These are phyloP conservation scores for Ophiosphaerella herpotricha DNA, from an alignment of 2,329 filamentous ascomycete genomes.

Conservation along the genomic window DNA sequence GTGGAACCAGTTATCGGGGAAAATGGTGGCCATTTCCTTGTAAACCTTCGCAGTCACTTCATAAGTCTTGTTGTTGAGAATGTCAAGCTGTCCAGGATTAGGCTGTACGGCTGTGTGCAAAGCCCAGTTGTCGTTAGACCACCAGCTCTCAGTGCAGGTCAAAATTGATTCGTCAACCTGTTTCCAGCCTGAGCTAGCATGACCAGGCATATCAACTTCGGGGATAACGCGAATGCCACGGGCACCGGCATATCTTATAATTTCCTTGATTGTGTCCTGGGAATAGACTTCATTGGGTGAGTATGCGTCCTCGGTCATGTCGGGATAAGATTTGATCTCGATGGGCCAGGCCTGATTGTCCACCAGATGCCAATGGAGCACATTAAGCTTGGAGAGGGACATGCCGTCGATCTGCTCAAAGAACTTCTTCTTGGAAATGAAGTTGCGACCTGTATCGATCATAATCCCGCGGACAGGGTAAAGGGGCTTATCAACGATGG, in stretches of 20 bases:
- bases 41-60: slow-evolving; percentile 60
- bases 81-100: slow-evolving; percentile 62
- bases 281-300: slow-evolving; percentile 55
- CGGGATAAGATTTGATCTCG: slow-evolving; percentile 54
- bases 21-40: slow-evolving; percentile 56
- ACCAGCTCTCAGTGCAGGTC: slow-evolving; percentile 62
- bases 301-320: slow-evolving; percentile 61
- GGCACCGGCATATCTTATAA: slow-evolving; percentile 57
- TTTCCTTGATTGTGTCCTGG: slow-evolving; percentile 47
- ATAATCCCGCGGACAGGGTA: slow-evolving; percentile 62
- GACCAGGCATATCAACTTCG: slow-evolving; percentile 67
- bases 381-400: slow-evolving; percentile 61
- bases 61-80: slow-evolving; percentile 61
- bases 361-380: slow-evolving; percentile 62
- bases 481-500: slow-evolving; percentile 56
- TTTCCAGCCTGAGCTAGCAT: slow-evolving; percentile 60
- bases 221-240: slow-evolving; percentile 64
- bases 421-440: slow-evolving; percentile 57
- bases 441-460: slow-evolving; percentile 61
- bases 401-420: slow-evolving; percentile 60
- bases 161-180: slow-evolving; percentile 62
- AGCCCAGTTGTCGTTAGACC: slow-evolving; percentile 62
- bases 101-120: slow-evolving; percentile 62
- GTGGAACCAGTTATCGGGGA: slow-evolving; percentile 60
- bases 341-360: slow-evolving; percentile 63